These are phyloP conservation scores for Fusarium xylarioides DNA, from an alignment of 2,329 filamentous ascomycete genomes.

Conservation along the genomic window DNA sequence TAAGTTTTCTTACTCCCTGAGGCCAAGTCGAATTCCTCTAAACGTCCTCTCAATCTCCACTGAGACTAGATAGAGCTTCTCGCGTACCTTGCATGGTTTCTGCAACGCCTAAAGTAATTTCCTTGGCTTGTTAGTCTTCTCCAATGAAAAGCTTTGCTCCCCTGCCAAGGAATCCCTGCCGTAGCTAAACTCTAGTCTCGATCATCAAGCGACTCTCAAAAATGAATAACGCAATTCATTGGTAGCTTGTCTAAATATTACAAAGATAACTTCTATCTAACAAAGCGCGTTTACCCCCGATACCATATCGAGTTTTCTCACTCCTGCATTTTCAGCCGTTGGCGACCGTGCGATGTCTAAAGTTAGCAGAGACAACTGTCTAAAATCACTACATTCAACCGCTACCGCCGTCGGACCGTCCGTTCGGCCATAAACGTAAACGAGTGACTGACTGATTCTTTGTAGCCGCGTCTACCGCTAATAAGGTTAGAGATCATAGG, in stretches of 20 bases:
- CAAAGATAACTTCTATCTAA: background rate
- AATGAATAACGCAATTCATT: background rate
- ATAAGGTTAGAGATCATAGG: background rate
- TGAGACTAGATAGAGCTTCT: constrained; percentile 1
- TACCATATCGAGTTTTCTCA: background rate
- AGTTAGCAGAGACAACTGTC: constrained; percentile 10
- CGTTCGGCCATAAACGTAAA: background rate
- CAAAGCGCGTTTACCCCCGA: background rate
- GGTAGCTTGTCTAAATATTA: background rate
- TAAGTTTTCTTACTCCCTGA: background rate
- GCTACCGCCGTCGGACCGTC: background rate
- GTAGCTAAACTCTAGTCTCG: background rate
- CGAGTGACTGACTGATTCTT: background rate
- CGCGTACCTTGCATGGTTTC: constrained; percentile 21
- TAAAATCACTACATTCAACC: constrained; percentile 20
- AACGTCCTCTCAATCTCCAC: constrained; percentile 11
- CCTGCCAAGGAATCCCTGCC: constrained; percentile 36
- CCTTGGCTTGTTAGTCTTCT: background rate
- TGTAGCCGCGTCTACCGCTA: background rate
- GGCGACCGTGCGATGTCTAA: background rate
- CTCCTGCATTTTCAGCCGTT: background rate
- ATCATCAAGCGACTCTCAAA: background rate
- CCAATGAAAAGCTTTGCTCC: constrained; percentile 21
- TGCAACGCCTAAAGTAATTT: constrained; percentile 10
- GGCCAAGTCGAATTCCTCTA: background rate